Evolutionary conservation across 208 protist genomes (phyloP), one percentile per base, ranked within the genome.

Genomic region (Trypanosoma theileri): DNA sequence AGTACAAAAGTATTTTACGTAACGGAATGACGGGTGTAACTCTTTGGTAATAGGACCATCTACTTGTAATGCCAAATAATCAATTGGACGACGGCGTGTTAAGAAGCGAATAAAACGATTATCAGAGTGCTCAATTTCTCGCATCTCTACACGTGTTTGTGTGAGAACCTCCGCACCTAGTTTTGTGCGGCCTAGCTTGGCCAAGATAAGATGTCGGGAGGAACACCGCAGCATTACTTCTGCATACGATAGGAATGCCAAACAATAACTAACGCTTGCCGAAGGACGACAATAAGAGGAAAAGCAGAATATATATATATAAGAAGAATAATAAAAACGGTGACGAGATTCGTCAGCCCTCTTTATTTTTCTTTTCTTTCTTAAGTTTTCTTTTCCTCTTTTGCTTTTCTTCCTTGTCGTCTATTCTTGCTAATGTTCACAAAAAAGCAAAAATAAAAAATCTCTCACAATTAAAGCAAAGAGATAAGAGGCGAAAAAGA

Each of bases 81-180:
- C 88, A 62, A 94, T 88, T 12, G 85, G 88, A 19, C 88, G 82
- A 6, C 82, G 69, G 1, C 84, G 80, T 8, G 75, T 79, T 35
- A 93, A 72, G 61, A 91, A 89, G 59, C 88, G 84, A 51, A 91
- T 69, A 31, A 93, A 26, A 6, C 66, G 62, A 63, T 82, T 91
- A 45, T 82, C 75, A 9, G 63, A 68, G 22, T 53, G 53, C 24
- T 85, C 84, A 26, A 93, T 71, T 56, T 81, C 70, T 4, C 77
- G 72, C 88, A 94, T 94, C 44, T 94, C 88, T 19, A 59, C 64
- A 46, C 80, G 85, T 16, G 88, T 92, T 59, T 88, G 75, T n/a
- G 74, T 57, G 19, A 94, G 79, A 44, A 88, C 88, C 62, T 94
- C 88, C 26, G 84, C 75, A 14, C 88, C 88, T n/a, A 94, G 69